Evolutionary conservation across 2,329 filamentous ascomycete species (phyloP).

Genomic region (Ceratocystis harringtonii): DNA sequence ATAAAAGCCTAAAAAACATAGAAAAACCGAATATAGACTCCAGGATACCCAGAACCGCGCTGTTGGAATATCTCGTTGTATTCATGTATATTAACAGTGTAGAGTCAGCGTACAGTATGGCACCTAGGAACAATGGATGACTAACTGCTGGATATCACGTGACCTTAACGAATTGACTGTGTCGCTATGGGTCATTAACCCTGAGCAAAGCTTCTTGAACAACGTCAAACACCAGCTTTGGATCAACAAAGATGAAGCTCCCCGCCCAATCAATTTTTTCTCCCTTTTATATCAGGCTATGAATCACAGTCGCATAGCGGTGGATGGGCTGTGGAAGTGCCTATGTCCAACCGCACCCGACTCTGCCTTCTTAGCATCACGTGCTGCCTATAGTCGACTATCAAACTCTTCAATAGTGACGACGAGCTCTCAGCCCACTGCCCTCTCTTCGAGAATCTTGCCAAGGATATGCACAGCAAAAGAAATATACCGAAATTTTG

Average conservation of each 20-base stretch:
- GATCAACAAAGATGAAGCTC: not conserved
- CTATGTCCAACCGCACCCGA: slow-evolving; percentile 37
- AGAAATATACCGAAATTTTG: not conserved
- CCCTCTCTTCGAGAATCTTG: not conserved
- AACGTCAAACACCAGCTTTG: not conserved
- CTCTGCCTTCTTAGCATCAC: slow-evolving; percentile 6
- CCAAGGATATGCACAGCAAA: not conserved
- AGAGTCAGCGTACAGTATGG: not conserved
- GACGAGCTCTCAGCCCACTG: not conserved
- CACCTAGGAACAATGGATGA: not conserved
- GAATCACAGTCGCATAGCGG: slow-evolving; percentile 6
- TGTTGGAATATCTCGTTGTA: not conserved
- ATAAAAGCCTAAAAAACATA: slow-evolving; percentile 15
- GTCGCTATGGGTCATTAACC: not conserved
- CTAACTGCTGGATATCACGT: not conserved
- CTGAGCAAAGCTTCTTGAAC: not conserved
- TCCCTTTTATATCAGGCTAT: not conserved
- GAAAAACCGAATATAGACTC: slow-evolving; percentile 14
- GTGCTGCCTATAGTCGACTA: not conserved
- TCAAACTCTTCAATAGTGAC: not conserved
- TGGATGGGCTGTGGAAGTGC: slow-evolving; percentile 49
- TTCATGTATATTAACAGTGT: not conserved
- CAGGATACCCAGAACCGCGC: slow-evolving; percentile 13
- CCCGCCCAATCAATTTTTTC: not conserved
- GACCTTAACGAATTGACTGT: not conserved